Conservation (phyloP, 768 basidiomycete genomes). For the Mycena epipterygia region DNA sequence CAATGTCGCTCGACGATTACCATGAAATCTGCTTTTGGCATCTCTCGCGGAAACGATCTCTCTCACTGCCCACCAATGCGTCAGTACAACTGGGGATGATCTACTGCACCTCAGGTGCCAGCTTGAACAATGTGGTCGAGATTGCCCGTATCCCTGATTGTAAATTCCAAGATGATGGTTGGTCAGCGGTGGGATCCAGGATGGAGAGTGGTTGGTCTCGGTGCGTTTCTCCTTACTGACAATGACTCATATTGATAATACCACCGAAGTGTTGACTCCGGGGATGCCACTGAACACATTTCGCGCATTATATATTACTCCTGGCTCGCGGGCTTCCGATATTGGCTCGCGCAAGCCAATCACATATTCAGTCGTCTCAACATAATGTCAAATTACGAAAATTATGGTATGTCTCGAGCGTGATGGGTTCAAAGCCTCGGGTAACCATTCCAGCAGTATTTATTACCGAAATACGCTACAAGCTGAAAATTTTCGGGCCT, state of each 20-base stretch:
- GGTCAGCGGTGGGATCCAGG: no score
- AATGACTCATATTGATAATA: no score
- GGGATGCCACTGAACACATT: background rate
- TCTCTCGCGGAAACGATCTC: background rate
- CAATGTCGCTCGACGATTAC: background rate
- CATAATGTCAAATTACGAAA: background rate
- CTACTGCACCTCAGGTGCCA: background rate
- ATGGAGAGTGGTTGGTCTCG: no score
- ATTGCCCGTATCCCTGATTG: no score
- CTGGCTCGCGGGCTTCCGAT: background rate
- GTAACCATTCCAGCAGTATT: background rate
- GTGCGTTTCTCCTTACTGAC: no score
- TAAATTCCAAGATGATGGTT: no score
- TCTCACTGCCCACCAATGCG: background rate
- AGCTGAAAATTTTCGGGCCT: background rate
- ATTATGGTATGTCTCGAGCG: background rate
- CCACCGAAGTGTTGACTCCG: background rate
- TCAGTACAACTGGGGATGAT: background rate
- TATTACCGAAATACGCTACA: background rate
- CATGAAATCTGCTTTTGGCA: background rate
- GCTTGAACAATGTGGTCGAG: no score
- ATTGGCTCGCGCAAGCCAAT: background rate
- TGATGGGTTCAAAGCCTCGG: background rate
- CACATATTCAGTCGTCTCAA: background rate
- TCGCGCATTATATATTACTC: background rate